Evolutionary conservation across 345 rosid species (phyloP), one percentile per base, ranked within the genome.

Genomic region (Psidium friedrichsthalianum): DNA sequence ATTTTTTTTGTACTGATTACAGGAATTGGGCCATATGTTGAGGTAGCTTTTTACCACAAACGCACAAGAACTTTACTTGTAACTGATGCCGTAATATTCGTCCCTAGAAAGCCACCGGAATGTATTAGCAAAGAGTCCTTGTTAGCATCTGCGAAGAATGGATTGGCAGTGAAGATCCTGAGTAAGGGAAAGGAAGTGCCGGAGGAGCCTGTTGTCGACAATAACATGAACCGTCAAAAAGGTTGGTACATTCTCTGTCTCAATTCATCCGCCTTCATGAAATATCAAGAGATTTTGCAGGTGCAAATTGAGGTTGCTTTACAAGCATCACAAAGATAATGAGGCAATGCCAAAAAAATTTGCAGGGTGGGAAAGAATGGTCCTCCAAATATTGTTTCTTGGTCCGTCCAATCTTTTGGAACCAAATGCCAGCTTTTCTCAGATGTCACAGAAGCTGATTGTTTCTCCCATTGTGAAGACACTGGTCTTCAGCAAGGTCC

Each of bases 311-410:
- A 69, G 78, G 78, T 69, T 69, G 80, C 24, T 18, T 82, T 53
- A 81, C 40, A 25, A 27, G 32, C 16, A 82, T 40, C 36, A 3
- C 57, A 51, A 82, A 56, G 58, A 84, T 9, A 58, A 20, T 84
- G 56, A 84, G 29, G 42, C n/a, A 84, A 24, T 22, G 76, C 40
- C 42, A 14, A 27, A 51, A 25, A 2, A 0, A 20, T n/a, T 85
- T 92, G 91, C 92, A 97, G 98, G 99, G 11, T 97, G 99, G 99
- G 99, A 97, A 89, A 94, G 99, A 92, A 95, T 95, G 98, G 99
- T 97, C 84, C 93, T 97, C 49, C 98, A 97, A 85, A 97, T 97
- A 57, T 86, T 95, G 89, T 97, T 97, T 88, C 98, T 97, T 14
- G 98, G 99, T 54, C 99, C 98, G 2, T 94, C 98, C 25, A 95